These are phyloP conservation scores for Acanthamoeba divionensis DNA, from an alignment of 208 protist species.

Conservation along the genomic window DNA sequence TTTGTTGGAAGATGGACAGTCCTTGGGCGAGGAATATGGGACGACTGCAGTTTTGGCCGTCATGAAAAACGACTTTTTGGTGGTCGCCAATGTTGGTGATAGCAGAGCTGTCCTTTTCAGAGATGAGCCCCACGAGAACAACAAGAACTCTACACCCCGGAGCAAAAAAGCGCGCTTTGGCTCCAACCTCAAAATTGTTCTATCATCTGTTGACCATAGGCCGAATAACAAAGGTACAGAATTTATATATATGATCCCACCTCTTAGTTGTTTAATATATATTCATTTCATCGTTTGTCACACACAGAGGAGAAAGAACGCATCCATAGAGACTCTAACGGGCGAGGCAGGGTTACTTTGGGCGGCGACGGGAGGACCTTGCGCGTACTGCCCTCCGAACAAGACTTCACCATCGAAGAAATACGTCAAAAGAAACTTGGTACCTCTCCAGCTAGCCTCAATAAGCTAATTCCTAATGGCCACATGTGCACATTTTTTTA, in stretches of 20 bases:
- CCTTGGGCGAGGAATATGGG: constrained; percentile 28
- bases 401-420: constrained; percentile 2
- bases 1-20: not conserved
- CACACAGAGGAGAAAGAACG: not conserved
- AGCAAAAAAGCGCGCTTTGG: not conserved
- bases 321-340: not conserved
- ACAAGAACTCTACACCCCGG: not conserved
- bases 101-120: constrained; percentile 30
- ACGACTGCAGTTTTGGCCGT: constrained; percentile 28
- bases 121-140: not conserved
- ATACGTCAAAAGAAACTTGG: constrained; percentile 25
- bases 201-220: not conserved
- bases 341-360: not conserved
- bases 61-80: not conserved
- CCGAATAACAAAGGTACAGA: not conserved
- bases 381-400: not conserved
- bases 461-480: not conserved
- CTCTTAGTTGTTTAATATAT: not conserved
- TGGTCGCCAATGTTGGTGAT: constrained; percentile 45
- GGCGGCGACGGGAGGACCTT: constrained; percentile 11
- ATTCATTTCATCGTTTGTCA: not conserved
- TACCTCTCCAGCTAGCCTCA: too few relatives aligned
- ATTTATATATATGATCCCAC: not conserved
- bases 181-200: not conserved
- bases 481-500: not conserved